A percentile compares a stretch with the other conserved stretches of the same genome.
Conservation (phyloP, 345 rosid species). For the Populus pruinosa region DNA sequence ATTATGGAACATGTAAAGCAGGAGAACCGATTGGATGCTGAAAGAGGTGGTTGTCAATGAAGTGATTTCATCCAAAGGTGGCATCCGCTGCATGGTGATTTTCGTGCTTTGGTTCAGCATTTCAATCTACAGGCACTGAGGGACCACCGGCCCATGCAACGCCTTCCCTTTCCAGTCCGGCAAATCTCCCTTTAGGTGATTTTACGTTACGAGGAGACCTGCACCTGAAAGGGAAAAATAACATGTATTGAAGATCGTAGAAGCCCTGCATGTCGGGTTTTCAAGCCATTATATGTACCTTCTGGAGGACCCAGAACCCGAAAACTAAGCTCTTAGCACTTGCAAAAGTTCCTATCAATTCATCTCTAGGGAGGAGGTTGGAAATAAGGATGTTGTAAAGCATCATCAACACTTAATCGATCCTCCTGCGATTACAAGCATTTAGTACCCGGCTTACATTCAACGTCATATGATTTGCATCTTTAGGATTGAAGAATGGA, state of each 20-base stretch:
- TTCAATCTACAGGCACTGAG: background rate
- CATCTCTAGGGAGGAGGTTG: conserved; percentile 38
- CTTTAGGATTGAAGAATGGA: background rate
- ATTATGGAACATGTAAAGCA: background rate
- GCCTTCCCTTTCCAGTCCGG: background rate
- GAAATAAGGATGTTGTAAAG: conserved; percentile 82
- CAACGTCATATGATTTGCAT: background rate
- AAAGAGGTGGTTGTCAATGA: background rate
- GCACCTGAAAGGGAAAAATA: background rate
- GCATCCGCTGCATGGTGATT: background rate
- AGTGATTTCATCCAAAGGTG: background rate
- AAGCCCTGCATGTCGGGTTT: background rate
- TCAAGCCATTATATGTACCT: too few species aligned
- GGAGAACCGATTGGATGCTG: background rate
- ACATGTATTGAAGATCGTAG: background rate
- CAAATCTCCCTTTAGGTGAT: background rate
- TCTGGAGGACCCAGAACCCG: too few species aligned
- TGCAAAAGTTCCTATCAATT: background rate
- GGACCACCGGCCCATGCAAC: background rate
- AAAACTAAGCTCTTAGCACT: background rate
- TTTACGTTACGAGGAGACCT: background rate
- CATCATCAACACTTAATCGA: conserved; percentile 62
- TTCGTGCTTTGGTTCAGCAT: background rate
- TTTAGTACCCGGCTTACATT: background rate
- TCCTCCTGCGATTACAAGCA: conserved; percentile 50